phyloP scores from a whole-genome alignment of 129 eudicot species.

The Lonicera japonica region DNA sequence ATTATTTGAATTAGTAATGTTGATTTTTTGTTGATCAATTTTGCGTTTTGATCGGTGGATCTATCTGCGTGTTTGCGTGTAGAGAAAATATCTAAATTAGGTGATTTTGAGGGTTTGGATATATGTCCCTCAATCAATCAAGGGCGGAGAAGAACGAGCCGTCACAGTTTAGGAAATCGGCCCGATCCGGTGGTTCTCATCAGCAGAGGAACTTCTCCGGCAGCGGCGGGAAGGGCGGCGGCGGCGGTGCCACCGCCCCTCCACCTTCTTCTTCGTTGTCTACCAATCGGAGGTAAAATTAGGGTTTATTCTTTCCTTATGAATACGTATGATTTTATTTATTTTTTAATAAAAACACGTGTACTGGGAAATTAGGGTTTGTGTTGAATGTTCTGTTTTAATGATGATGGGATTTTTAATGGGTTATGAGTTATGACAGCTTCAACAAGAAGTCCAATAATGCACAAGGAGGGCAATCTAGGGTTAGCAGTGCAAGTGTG shows the following conservation, averaged over 20 bases:
- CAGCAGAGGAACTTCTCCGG: constrained; percentile 54
- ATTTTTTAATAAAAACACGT: not conserved
- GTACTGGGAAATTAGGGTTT: constrained; percentile 23
- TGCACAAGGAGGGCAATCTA: constrained; percentile 25
- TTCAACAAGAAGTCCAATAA: constrained; percentile 43
- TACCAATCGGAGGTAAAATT: constrained; percentile 45
- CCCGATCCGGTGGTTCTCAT: constrained; percentile 50
- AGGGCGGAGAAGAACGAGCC: constrained; percentile 72
- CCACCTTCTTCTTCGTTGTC: constrained; percentile 33
- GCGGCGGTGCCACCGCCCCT: constrained; percentile 39
- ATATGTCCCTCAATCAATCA: constrained; percentile 93
- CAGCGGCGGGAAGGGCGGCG: constrained; percentile 58
- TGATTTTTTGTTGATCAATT: not conserved
- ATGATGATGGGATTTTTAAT: not conserved
- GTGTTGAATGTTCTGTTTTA: constrained; percentile 9
- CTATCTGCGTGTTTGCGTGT: not conserved
- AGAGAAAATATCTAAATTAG: not conserved
- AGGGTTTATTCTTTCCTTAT: constrained; percentile 7
- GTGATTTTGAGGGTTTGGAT: constrained; percentile 36
- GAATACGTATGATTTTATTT: not conserved
- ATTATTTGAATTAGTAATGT: constrained; percentile 12
- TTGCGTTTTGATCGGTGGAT: constrained; percentile 18
- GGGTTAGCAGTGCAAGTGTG: constrained; percentile 31
- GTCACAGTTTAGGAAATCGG: constrained; percentile 55
- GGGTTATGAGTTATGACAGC: constrained; percentile 27